Conservation (phyloP, 352 stramenopile genomes). For the Phytophthora colocasiae region DNA sequence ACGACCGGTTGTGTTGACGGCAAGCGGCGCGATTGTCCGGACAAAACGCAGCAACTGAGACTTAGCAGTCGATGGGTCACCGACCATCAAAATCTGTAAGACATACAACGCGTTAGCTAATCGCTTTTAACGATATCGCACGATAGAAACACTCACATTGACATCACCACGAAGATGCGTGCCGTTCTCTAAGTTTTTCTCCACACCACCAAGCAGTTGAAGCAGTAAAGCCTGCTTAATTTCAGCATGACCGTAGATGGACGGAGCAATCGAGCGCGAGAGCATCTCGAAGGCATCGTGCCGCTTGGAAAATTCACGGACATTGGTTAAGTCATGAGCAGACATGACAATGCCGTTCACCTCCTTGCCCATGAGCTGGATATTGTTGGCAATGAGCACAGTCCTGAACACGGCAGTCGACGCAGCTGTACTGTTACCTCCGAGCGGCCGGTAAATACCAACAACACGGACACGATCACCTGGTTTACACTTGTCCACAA, state of each 20-base stretch:
- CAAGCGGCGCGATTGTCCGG: slow-evolving; percentile 94
- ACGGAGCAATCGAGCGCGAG: slow-evolving; percentile 95
- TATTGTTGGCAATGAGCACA: slow-evolving; percentile 97
- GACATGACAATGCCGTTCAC: slow-evolving; percentile 94
- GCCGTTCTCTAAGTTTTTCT: slow-evolving; percentile 98
- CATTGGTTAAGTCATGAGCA: slow-evolving; percentile 91
- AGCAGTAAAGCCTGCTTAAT: slow-evolving; percentile 96
- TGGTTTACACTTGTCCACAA: slow-evolving; percentile 99
- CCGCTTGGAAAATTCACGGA: slow-evolving; percentile 93
- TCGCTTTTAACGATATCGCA: background rate
- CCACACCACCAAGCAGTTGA: slow-evolving; percentile 90
- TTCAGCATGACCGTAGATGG: slow-evolving; percentile 97
- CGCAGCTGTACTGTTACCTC: slow-evolving; percentile 76
- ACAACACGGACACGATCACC: slow-evolving; percentile 96
- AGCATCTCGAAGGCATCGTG: slow-evolving; percentile 94
- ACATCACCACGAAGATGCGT: slow-evolving; percentile 99
- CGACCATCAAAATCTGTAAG: slow-evolving; percentile 92
- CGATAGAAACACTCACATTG: slow-evolving; percentile 79
- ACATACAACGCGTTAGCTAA: slow-evolving; percentile 7
- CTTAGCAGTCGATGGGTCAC: slow-evolving; percentile 99
- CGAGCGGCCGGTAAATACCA: slow-evolving; percentile 95
- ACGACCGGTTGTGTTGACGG: slow-evolving; percentile 91
- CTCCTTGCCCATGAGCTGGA: slow-evolving; percentile 95
- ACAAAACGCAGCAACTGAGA: slow-evolving; percentile 98
- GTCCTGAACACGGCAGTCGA: slow-evolving; percentile 95